Conservation (phyloP, 192 early-diverging fungal genomes). For the Phlyctochytrium planicorne region DNA sequence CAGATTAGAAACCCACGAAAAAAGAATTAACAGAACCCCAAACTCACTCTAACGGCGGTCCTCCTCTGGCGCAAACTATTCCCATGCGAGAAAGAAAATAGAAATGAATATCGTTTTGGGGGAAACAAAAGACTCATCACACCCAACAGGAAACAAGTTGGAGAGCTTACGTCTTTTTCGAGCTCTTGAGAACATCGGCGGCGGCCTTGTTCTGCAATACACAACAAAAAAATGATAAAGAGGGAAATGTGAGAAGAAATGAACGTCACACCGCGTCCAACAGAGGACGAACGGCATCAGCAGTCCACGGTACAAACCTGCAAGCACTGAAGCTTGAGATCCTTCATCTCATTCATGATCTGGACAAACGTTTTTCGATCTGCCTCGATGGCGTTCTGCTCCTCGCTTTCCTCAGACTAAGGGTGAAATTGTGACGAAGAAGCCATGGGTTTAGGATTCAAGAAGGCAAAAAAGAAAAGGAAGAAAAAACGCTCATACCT, state of each 20-base stretch:
- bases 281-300: too few relatives aligned
- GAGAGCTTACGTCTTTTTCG: slow-evolving; percentile 28
- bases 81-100: too few relatives aligned
- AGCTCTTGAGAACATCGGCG: slow-evolving; percentile 27
- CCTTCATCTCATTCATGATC: slow-evolving; percentile 32
- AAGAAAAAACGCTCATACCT: slow-evolving; percentile 15
- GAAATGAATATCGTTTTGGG: too few relatives aligned
- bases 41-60: slow-evolving; percentile 21
- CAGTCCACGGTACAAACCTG: slow-evolving; percentile 11
- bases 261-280: too few relatives aligned
- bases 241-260: neutral
- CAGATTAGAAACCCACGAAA: too few relatives aligned
- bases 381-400: slow-evolving; percentile 20
- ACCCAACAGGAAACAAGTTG: too few relatives aligned
- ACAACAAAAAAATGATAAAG: neutral
- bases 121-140: too few relatives aligned
- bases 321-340: slow-evolving; percentile 22
- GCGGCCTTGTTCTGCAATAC: slow-evolving; percentile 18
- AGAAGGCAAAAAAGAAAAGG: neutral
- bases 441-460: neutral
- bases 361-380: slow-evolving; percentile 28
- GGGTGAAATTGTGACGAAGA: neutral
- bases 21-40: too few relatives aligned
- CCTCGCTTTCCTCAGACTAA: slow-evolving; percentile 17
- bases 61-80: slow-evolving; percentile 21